phyloP scores from a whole-genome alignment of 352 stramenopile species.

The Pythium oligandrum region DNA sequence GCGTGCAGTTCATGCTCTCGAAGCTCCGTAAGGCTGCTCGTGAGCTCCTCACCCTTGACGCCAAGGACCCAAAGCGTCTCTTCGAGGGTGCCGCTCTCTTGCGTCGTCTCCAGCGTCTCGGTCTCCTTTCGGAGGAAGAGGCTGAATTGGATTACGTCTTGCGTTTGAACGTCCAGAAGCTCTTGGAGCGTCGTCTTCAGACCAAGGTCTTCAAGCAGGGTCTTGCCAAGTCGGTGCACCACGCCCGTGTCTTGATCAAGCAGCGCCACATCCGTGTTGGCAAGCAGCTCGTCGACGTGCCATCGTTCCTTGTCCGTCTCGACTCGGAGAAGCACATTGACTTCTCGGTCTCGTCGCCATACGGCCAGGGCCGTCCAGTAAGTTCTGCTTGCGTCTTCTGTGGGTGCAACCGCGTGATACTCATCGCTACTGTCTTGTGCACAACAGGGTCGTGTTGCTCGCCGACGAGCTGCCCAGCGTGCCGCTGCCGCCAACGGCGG shows the following conservation, averaged over 20 bases:
- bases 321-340: constrained; percentile 99
- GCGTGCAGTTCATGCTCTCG: constrained; percentile 97
- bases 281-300: constrained; percentile 98
- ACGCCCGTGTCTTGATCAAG: constrained; percentile 98
- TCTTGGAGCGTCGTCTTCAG: constrained; percentile 98
- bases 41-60: constrained; percentile 96
- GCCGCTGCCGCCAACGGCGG: constrained; percentile 87
- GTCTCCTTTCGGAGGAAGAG: constrained; percentile 96
- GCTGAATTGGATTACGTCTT: constrained; percentile 98
- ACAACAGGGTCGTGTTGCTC: constrained; percentile 90
- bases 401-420: constrained; percentile 2
- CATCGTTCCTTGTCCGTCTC: constrained; percentile 98
- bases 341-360: constrained; percentile 97
- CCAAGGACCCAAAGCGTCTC: constrained; percentile 98
- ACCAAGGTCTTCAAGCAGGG: constrained; percentile 99
- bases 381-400: constrained; percentile 8
- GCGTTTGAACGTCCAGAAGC: constrained; percentile 97
- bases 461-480: constrained; percentile 91
- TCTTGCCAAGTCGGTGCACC: constrained; percentile 99
- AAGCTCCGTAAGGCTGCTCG: constrained; percentile 99
- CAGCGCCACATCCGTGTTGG: constrained; percentile 99
- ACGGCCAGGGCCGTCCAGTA: constrained; percentile 94
- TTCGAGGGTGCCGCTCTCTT: constrained; percentile 98
- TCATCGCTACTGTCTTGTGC: not conserved
- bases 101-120: constrained; percentile 95